Evolutionary conservation across 1,139 yeast genomes (phyloP), one percentile per base, ranked within the genome.

Genomic region (Pichia sp.): DNA sequence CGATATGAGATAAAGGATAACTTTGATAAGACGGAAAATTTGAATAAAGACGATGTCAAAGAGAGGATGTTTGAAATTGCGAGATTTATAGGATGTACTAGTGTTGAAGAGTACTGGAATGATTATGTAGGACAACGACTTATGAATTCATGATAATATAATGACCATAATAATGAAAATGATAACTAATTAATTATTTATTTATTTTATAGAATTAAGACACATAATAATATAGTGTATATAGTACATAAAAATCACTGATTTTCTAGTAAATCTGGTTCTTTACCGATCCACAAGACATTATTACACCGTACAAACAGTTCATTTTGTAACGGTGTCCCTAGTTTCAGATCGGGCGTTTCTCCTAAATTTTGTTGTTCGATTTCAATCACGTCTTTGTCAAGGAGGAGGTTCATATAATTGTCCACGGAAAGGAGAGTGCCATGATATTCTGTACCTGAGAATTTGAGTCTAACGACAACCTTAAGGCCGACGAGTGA

Each of bases 401-500:
- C 60, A 31, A 91, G 66, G 57, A 87, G 89, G 30, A 91, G 54
- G 56, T 91, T 93, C 91, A 93, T 91, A 64, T 91, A 93, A 53
- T 87, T 86, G 60, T 91, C 99, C 23, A 87, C 83, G 1, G 95
- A 80, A 14, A 79, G 65, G 37, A 91, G 70, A n/a, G 62, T 72
- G 1, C 98, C 98, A 46, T 68, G 73, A 63, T 91, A 91, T 59
- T 88, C 95, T n/a, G 95, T 84, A 50, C 76, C 77, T 57, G 88
- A 91, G 84, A 96, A 93, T 62, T 91, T 91, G 49, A 91, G 72
- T 42, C 91, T 76, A n/a, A 91, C 94, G n/a, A 81, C 65, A 14
- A 91, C 88, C 19, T 67, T 68, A 47, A 79, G 72, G 44, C 82
- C 80, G 18, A 83, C 70, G 35, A 91, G 74, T 20, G 83, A 80